Evolutionary conservation across 495 filamentous ascomycete genomes (phyloP), one percentile per base, ranked within the genome.

Genomic region (Penicillium samsonianum): DNA sequence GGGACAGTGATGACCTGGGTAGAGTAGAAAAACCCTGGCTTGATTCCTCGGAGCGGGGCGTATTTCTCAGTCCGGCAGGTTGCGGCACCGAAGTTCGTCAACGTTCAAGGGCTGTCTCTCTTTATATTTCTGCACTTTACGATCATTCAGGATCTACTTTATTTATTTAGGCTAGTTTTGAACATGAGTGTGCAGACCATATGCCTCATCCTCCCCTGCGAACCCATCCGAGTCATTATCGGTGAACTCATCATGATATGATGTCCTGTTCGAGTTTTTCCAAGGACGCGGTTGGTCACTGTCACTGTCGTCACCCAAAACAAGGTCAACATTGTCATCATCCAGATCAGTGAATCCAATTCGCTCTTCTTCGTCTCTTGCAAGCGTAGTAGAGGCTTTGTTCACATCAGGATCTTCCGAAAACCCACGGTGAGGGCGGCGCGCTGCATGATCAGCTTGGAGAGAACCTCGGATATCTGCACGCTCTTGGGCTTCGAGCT

Each of bases 401-500:
- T 79, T 76, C 33, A 67, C 73, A 50, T 73, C 70, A 3, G 72
- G 69, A 38, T 81, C 78, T 25, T 81, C 77, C 20, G 78, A 73
- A 51, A 80, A 82, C 22, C 63, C 65, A 53, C 61, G 63, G 50
- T 75, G 76, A 26, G 68, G 72, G 53, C 70, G 70, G 49, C 70
- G 69, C 28, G 71, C 66, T 46, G 73, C 71, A 64, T 78, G 74
- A 41, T 76, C 74, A 16, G 62, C 65, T 37, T 77, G 57, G 26
- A 76, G 60, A 9, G 76, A 76, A 16, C 64, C 65, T 62, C 73
- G 77, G 37, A 73, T 75, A 60, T 67, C 80, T n/a, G 64, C 75
- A 12, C 82, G 82, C 67, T 93, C 92, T 62, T 91, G 88, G n/a
- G 79, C 81, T 63, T 96, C 93, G 11, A 98, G 81, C 71, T 96